phyloP scores from a whole-genome alignment of 2,329 filamentous ascomycete species.

The Metarhizium anisopliae region DNA sequence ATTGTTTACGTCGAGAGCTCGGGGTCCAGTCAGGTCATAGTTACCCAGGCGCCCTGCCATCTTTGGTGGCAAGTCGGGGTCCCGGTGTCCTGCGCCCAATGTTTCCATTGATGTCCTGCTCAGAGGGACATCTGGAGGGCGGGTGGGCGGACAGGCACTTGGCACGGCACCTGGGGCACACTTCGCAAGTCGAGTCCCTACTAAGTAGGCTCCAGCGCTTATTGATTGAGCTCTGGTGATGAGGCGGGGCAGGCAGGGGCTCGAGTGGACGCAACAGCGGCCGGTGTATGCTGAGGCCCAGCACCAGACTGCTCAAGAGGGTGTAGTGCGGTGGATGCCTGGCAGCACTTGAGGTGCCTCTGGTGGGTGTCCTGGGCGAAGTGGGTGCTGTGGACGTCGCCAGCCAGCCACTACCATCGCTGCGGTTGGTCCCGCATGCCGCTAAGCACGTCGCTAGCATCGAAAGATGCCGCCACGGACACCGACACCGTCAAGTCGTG shows the following conservation, averaged over 20 bases:
- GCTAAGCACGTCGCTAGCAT: background rate
- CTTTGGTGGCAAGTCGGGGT: background rate
- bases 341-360: too few relatives aligned
- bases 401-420: background rate
- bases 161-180: too few relatives aligned
- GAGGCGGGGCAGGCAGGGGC: background rate
- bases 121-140: too few relatives aligned
- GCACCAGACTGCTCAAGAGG: background rate
- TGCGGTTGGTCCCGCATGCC: slow-evolving; percentile 6
- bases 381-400: background rate
- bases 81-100: too few relatives aligned
- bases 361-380: background rate
- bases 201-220: too few relatives aligned
- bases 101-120: too few relatives aligned
- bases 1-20: slow-evolving; percentile 3
- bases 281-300: background rate
- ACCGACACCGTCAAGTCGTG: too few relatives aligned
- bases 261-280: background rate
- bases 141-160: too few relatives aligned
- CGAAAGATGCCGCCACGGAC: too few relatives aligned
- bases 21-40: background rate
- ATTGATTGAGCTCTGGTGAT: too few relatives aligned
- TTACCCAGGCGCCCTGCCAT: background rate
- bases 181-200: too few relatives aligned
- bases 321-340: too few relatives aligned